Evolutionary conservation across 306 rosid species (phyloP).

Genomic region (Coriaria nepalensis): DNA sequence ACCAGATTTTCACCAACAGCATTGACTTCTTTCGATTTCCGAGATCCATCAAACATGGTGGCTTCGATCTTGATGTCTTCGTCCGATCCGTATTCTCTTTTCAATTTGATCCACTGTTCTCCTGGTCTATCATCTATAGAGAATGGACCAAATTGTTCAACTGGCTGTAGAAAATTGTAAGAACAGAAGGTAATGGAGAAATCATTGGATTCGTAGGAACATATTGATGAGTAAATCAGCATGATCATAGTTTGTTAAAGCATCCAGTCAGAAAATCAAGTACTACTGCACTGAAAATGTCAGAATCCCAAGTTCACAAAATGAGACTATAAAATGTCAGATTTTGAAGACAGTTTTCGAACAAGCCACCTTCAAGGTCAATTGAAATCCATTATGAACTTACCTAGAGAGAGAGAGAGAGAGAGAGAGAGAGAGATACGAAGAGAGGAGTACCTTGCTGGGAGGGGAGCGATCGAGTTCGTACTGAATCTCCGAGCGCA

Average conservation of each 20-base stretch:
- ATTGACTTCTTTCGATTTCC: conserved; percentile 20
- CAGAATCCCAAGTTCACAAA: too few relatives aligned
- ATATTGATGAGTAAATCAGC: background rate
- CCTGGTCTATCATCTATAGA: conserved; percentile 50
- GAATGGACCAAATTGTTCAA: conserved; percentile 40
- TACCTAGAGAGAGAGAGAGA: background rate
- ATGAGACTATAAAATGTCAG: too few relatives aligned
- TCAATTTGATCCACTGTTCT: conserved; percentile 66
- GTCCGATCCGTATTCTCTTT: conserved; percentile 30
- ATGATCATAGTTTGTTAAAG: too few relatives aligned
- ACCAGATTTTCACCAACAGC: conserved; percentile 25
- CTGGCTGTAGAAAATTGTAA: conserved; percentile 33
- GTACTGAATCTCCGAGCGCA: conserved; percentile 57
- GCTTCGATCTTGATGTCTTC: conserved; percentile 71
- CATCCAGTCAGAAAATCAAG: too few relatives aligned
- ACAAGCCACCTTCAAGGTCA: background rate
- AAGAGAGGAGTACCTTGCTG: conserved; percentile 16
- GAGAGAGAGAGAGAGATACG: background rate
- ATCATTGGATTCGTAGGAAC: background rate
- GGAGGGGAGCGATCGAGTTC: conserved; percentile 55
- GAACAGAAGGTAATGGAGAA: background rate
- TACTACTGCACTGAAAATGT: too few relatives aligned
- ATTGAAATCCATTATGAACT: background rate
- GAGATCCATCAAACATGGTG: conserved; percentile 58
- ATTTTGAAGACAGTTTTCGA: too few relatives aligned